Evolutionary conservation across 331 rosid genomes (phyloP), one percentile per base, ranked within the genome.

Genomic region (Phaseolus coccineus): DNA sequence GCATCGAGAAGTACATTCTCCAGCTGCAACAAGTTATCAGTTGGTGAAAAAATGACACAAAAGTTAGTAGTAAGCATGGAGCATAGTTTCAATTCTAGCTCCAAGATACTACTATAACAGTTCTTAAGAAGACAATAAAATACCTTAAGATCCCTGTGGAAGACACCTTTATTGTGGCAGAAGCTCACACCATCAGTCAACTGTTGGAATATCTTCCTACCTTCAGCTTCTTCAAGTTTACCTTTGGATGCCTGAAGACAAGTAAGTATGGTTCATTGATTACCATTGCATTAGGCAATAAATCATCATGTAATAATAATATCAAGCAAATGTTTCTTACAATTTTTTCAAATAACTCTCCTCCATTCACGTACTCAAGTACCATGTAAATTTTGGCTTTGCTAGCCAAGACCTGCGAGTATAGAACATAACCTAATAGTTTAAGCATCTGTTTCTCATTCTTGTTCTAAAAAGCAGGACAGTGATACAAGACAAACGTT

Each of bases 131-230:
- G 72, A 55, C 16, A 58, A 57, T 35, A 77, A 40, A 73, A 35
- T 37, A 93, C 97, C 97, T 94, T 94, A 39, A 95, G 92, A 84
- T 95, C 98, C 72, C 98, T 87, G 74, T 95, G 98, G 84, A 81
- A 91, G 81, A 95, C 97, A 8, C 97, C 97, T 85, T 88, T 91
- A 19, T 74, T 84, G 80, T 95, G 98, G 73, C 97, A 92, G 80
- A 86, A 90, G 83, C 91, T 87, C 69, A 95, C 97, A 58, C 90
- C 92, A 31, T 95, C 97, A 84, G 91, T 84, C 71, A 95, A 84
- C 64, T 91, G 97, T 78, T 95, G 97, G 80, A 92, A 95, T 74
- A 91, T 66, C 84, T 84, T 92, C 81, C 97, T 87, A 24, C 93
- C 98, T 64, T 80, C 80, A n/a, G 71, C 63, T 78, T 95, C 98